phyloP scores from a whole-genome alignment of 2,329 filamentous ascomycete genomes.

The Helotiales sp. region DNA sequence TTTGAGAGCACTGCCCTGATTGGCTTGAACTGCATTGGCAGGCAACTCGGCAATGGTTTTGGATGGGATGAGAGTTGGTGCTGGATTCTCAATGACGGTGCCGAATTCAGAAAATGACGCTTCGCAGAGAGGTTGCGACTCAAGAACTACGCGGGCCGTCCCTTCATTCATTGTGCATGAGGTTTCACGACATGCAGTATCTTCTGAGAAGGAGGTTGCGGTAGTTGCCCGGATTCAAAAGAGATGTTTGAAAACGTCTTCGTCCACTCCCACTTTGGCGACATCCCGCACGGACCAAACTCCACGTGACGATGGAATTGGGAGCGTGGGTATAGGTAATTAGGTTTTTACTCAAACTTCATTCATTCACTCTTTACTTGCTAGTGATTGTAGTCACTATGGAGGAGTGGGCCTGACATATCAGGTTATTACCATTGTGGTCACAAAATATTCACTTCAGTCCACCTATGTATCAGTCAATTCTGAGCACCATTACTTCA shows the following conservation, averaged over 20 bases:
- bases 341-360: no score
- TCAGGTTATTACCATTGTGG: not conserved
- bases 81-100: constrained; percentile 76
- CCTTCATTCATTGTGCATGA: not conserved
- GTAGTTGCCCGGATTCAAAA: no score
- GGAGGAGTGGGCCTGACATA: not conserved
- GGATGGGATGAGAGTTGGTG: constrained; percentile 53
- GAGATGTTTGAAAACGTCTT: not conserved
- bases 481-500: no score
- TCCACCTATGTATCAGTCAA: no score
- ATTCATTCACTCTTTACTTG: no score
- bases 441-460: not conserved
- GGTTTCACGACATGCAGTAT: no score
- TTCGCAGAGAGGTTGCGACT: constrained; percentile 65
- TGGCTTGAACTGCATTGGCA: constrained; percentile 59
- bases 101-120: constrained; percentile 77
- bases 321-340: no score
- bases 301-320: not conserved
- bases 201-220: no score
- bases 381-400: not conserved
- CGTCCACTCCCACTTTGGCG: not conserved
- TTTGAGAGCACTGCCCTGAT: constrained; percentile 88
- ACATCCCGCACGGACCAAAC: not conserved
- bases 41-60: constrained; percentile 34
- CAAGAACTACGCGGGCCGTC: constrained; percentile 40